A percentile compares a stretch with the other conserved stretches of the same genome.
Conservation (phyloP, 2,329 filamentous ascomycete species). For the Fusarium oligoseptatum region DNA sequence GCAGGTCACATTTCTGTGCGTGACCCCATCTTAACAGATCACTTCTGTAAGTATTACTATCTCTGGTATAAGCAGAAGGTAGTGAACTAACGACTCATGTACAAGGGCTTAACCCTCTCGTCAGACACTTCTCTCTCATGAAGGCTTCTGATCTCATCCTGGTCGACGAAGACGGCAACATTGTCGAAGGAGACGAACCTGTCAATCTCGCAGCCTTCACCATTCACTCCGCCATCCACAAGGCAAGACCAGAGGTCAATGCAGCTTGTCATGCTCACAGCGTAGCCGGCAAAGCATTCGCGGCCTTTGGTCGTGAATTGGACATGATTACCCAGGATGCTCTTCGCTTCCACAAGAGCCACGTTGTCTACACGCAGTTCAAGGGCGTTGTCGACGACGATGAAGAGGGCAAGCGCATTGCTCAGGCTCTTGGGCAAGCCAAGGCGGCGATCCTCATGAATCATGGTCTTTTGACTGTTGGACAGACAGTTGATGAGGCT, state of each 20-base stretch:
- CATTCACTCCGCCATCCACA: slow-evolving; percentile 75
- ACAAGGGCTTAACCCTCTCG: not conserved
- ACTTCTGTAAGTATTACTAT: not conserved
- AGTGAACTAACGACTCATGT: not conserved
- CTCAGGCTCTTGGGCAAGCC: not conserved
- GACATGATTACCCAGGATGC: slow-evolving; percentile 76
- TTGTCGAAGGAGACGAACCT: slow-evolving; percentile 48
- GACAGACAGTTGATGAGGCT: slow-evolving; percentile 2
- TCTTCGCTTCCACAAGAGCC: not conserved
- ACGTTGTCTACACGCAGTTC: not conserved
- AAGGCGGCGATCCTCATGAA: slow-evolving; percentile 4
- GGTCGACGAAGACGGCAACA: slow-evolving; percentile 53
- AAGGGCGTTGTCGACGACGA: not conserved
- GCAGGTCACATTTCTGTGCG: not conserved
- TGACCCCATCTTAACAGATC: not conserved
- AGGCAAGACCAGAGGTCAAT: slow-evolving; percentile 70
- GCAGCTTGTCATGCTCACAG: slow-evolving; percentile 76
- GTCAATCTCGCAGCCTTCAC: slow-evolving; percentile 77
- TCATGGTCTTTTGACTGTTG: slow-evolving; percentile 7
- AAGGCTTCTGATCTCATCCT: slow-evolving; percentile 69
- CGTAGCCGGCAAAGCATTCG: slow-evolving; percentile 73
- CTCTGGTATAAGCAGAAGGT: fast-evolving
- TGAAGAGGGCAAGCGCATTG: slow-evolving; percentile 1
- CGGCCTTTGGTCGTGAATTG: slow-evolving; percentile 68
- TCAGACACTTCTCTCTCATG: not conserved